Base-by-base conservation (phyloP, 2,329 filamentous ascomycete species). In the Sporothrix brunneoviolacea region DNA sequence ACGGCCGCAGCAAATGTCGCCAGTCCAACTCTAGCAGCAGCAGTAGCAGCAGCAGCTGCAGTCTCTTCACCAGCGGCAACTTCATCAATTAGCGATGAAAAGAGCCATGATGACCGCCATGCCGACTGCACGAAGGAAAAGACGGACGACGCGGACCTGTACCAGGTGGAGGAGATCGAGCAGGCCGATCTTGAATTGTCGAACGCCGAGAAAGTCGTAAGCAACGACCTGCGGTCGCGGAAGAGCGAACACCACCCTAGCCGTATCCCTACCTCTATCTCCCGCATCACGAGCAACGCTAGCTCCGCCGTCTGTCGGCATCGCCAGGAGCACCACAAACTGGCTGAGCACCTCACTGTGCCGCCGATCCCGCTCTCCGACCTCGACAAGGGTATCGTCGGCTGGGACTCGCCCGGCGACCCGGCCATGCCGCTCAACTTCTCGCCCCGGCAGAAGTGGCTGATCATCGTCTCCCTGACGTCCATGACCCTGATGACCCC, bases 401-500 rank as follows among this genome's bases (percentile, higher is more conserved):
- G 78, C 32, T 83, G 80, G 80, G 78, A 83, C 4, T 62, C 69
- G 33, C 75, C 78, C 58, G 70, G 76, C 48, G 80, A 83, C 59
- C 77, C 77, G 0, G 64, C 67, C 3, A 77, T 79, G 64, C 80
- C 80, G 2, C 69, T 80, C 57, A 83, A 83, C 62, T 82, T 83
- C 67, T 56, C 72, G 2, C 59, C 57, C 7, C 61, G 62, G 16
- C 76, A 72, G 57, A 84, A 83, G 66, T 84, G 80, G 80, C 62
- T 73, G 16, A 72, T 77, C 32, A 74, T 77, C 7, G 62, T 71
- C 42, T 71, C 79, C 16, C 72, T 85, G 18, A 74, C 79, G 0
- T 66, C 69, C 54, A 83, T 83, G 60, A 83, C 81, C 8, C 76
- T 85, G 56, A 77, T 85, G 60, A 83, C 81, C 0, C 80, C 82